These are phyloP conservation scores for Auriscalpium vulgare DNA, from an alignment of 768 basidiomycete species.

Conservation along the genomic window DNA sequence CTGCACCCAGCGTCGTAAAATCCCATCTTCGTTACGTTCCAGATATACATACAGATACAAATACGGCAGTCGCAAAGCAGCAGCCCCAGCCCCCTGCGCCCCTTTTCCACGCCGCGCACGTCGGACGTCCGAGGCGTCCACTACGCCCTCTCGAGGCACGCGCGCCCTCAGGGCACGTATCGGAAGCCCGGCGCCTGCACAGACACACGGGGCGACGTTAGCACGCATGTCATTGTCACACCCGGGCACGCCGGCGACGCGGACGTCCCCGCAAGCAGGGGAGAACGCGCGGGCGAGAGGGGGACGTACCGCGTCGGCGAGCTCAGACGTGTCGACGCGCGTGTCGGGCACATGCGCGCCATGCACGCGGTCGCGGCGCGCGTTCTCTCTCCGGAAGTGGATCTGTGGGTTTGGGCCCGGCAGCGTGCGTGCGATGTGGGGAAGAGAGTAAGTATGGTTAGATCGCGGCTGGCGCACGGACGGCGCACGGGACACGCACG, in stretches of 20 bases:
- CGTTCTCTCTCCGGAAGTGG: constrained; percentile 58
- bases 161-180: constrained; percentile 33
- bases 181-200: constrained; percentile 55
- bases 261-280: neutral
- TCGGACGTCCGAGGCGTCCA: neutral
- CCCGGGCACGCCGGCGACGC: too few species aligned
- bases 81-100: neutral
- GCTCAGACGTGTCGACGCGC: constrained; percentile 51
- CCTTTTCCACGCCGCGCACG: neutral
- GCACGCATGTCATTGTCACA: too few species aligned
- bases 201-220: too few species aligned
- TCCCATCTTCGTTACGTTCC: too few species aligned
- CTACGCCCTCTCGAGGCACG: neutral
- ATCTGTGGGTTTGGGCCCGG: constrained; percentile 27
- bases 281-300: neutral
- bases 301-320: constrained; percentile 54
- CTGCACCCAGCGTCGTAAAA: too few species aligned
- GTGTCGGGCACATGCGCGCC: constrained; percentile 41
- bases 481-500: constrained; percentile 23
- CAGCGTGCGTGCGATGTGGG: neutral
- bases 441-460: neutral
- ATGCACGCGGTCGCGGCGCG: constrained; percentile 41
- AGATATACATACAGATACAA: too few species aligned
- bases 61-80: too few species aligned
- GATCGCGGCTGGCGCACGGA: neutral